Conservation (phyloP, 208 protist genomes). For the Jaenimonas drosophilae region DNA sequence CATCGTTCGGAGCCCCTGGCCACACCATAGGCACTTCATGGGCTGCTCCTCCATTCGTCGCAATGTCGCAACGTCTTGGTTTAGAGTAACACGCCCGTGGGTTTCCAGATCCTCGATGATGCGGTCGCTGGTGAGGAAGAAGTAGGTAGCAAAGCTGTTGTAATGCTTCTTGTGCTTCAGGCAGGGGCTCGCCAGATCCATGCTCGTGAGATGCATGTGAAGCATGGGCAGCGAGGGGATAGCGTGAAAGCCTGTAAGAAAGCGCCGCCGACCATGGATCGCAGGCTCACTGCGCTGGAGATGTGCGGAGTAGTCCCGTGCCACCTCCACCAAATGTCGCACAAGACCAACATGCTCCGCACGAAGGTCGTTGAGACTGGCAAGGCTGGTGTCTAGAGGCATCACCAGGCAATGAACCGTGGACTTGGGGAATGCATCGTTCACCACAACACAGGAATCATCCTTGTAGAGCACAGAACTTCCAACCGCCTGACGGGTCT, state of each 20-base stretch:
- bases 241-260: constrained; percentile 77
- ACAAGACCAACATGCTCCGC: constrained; percentile 33
- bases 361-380: constrained; percentile 47
- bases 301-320: constrained; percentile 42
- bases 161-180: constrained; percentile 85
- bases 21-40: constrained; percentile 81
- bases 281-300: constrained; percentile 9
- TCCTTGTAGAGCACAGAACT: constrained; percentile 72
- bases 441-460: constrained; percentile 57
- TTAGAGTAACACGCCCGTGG: constrained; percentile 56
- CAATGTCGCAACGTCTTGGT: constrained; percentile 42
- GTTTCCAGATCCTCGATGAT: constrained; percentile 51
- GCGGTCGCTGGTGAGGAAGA: constrained; percentile 63
- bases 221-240: constrained; percentile 78
- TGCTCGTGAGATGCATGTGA: constrained; percentile 77
- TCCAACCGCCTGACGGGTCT: constrained; percentile 18
- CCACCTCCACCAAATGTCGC: constrained; percentile 40
- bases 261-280: constrained; percentile 18
- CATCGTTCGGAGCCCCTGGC: constrained; percentile 30
- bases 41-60: constrained; percentile 55
- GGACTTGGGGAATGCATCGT: constrained; percentile 86
- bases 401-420: constrained; percentile 72
- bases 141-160: constrained; percentile 85
- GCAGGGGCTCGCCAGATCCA: constrained; percentile 71
- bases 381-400: constrained; percentile 52